These are phyloP conservation scores for Limtongia smithiae DNA, from an alignment of 805 yeast species.

Conservation along the genomic window DNA sequence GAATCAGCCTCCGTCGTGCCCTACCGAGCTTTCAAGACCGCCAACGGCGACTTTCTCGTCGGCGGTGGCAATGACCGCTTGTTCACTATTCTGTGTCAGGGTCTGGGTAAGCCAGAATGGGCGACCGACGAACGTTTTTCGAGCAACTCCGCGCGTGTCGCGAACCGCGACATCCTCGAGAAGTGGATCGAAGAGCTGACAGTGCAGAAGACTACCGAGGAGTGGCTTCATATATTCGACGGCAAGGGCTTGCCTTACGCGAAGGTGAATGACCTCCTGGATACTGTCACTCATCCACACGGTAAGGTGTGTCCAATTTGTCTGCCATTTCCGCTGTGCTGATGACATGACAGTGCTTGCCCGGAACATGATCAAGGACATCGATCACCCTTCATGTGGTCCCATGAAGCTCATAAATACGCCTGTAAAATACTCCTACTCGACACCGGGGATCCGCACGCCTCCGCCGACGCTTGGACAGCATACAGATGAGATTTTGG, in stretches of 20 bases:
- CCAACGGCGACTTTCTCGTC: constrained; percentile 40
- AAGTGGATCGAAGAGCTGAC: constrained; percentile 35
- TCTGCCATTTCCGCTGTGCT: too few species aligned
- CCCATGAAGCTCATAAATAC: constrained; percentile 39
- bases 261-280: constrained; percentile 41
- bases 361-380: constrained; percentile 39
- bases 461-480: constrained; percentile 43
- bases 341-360: too few species aligned
- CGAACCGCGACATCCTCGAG: constrained; percentile 36
- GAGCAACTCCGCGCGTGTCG: constrained; percentile 40
- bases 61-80: constrained; percentile 44
- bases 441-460: constrained; percentile 37
- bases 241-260: constrained; percentile 41
- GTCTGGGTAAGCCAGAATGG: constrained; percentile 40
- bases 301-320: too few species aligned
- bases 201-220: constrained; percentile 24
- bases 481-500: constrained; percentile 39
- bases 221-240: constrained; percentile 39
- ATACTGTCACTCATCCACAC: constrained; percentile 39
- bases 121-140: constrained; percentile 34
- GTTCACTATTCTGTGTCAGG: constrained; percentile 36
- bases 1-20: constrained; percentile 39
- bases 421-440: constrained; percentile 41
- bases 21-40: constrained; percentile 41
- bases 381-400: constrained; percentile 40